Conservation (phyloP, 768 basidiomycete genomes). For the Austroboletus eburneus region DNA sequence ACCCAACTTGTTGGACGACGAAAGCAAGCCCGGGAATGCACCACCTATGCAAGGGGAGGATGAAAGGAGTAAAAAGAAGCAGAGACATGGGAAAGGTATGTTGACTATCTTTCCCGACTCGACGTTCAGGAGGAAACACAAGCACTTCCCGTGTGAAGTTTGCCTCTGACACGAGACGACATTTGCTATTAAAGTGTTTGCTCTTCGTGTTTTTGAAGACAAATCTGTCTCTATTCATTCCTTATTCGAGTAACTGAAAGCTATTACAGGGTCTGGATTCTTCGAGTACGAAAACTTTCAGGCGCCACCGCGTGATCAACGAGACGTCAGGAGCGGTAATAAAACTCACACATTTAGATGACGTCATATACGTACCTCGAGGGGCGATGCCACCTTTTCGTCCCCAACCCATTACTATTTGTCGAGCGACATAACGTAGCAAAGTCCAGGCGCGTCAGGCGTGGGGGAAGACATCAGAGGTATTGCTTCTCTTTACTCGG, state of each 20-base stretch:
- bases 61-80: conserved; percentile 46
- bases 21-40: conserved; percentile 30
- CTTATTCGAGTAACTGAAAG: conserved; percentile 2
- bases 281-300: conserved; percentile 54
- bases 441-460: conserved; percentile 9
- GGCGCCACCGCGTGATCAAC: conserved; percentile 59
- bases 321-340: conserved; percentile 66
- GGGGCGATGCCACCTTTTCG: conserved; percentile 1
- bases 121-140: neutral
- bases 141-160: conserved; percentile 6
- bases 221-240: conserved; percentile 1
- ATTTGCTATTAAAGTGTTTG: neutral
- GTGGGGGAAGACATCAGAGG: neutral
- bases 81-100: conserved; percentile 43
- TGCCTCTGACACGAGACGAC: neutral
- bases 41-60: conserved; percentile 24
- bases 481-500: conserved; percentile 12
- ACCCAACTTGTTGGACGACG: conserved; percentile 70
- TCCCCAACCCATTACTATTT: neutral
- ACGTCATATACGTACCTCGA: conserved; percentile 12
- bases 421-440: conserved; percentile 1
- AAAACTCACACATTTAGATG: conserved; percentile 67
- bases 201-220: neutral
- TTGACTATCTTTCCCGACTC: conserved; percentile 1
- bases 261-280: conserved; percentile 34